A percentile compares a stretch with the other conserved stretches of the same genome.
Evolutionary conservation across 2,329 filamentous ascomycete genomes (phyloP).

Genomic region (Hansfordia pulvinata): DNA sequence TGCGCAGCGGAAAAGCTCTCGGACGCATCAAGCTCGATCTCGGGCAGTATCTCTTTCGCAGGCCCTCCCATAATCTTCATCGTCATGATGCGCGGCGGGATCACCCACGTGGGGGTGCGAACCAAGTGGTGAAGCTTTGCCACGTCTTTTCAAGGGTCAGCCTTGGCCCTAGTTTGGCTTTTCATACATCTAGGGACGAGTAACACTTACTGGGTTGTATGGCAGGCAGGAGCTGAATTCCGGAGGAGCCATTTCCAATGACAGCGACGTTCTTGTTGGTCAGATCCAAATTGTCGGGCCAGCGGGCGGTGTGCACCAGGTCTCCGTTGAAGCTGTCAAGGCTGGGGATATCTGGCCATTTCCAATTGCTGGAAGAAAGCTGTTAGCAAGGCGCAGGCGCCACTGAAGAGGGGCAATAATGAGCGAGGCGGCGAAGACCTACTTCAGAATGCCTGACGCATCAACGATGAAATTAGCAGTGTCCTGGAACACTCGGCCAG

Average conservation of each 20-base stretch:
- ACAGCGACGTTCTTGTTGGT: conserved; percentile 37
- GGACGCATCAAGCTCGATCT: conserved; percentile 25
- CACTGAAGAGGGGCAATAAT: no score
- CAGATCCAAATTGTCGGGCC: conserved; percentile 34
- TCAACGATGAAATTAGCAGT: conserved; percentile 33
- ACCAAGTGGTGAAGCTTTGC: conserved; percentile 26
- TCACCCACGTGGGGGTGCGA: conserved; percentile 27
- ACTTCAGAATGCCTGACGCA: conserved; percentile 39
- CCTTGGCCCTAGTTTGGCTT: not conserved
- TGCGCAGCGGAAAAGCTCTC: conserved; percentile 28
- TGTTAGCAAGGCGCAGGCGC: conserved; percentile 5
- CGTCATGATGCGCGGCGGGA: conserved; percentile 20
- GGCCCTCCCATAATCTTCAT: conserved; percentile 23
- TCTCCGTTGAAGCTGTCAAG: conserved; percentile 31
- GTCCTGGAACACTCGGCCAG: conserved; percentile 25
- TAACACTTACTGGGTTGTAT: conserved; percentile 26
- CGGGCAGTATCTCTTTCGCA: conserved; percentile 19
- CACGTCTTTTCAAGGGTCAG: conserved; percentile 14
- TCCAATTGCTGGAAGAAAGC: conserved; percentile 28
- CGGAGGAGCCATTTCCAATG: conserved; percentile 43
- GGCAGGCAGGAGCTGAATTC: conserved; percentile 36
- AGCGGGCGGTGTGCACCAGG: conserved; percentile 38
- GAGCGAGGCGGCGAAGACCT: no score
- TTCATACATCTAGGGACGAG: not conserved
- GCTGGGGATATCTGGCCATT: conserved; percentile 34